These are phyloP conservation scores for Sugiyamaella chiloensis DNA, from an alignment of 805 yeast species.

Conservation along the genomic window DNA sequence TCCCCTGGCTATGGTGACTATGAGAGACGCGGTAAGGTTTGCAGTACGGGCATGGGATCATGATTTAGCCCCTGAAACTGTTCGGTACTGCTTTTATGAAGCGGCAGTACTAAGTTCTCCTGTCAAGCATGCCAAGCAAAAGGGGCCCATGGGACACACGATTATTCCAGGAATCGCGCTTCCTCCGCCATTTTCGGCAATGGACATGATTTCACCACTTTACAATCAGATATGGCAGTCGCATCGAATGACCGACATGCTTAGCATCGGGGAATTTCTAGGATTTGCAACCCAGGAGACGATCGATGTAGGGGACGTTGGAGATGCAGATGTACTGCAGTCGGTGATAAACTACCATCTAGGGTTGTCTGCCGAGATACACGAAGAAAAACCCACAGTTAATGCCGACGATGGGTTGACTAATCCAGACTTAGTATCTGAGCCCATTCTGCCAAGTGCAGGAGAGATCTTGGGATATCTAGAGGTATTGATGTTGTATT, in stretches of 20 bases:
- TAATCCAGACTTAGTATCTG: neutral
- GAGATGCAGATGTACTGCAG: slow-evolving; percentile 10
- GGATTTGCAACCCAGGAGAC: slow-evolving; percentile 5
- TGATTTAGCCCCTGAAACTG: slow-evolving; percentile 2
- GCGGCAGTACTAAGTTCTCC: slow-evolving; percentile 5
- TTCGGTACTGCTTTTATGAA: slow-evolving; percentile 8
- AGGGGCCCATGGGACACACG: neutral
- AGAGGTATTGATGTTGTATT: slow-evolving; percentile 5
- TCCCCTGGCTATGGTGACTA: slow-evolving; percentile 6
- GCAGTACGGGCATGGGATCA: slow-evolving; percentile 11
- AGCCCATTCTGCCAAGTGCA: slow-evolving; percentile 4
- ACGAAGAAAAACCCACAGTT: too few species aligned
- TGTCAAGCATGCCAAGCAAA: neutral
- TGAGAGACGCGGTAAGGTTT: slow-evolving; percentile 7
- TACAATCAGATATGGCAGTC: slow-evolving; percentile 13
- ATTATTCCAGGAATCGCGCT: neutral
- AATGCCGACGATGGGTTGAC: neutral
- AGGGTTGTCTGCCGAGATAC: slow-evolving; percentile 8
- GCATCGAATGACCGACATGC: slow-evolving; percentile 11
- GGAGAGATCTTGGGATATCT: slow-evolving; percentile 7
- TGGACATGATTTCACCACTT: slow-evolving; percentile 6
- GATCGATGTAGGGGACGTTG: slow-evolving; percentile 5
- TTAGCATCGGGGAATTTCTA: slow-evolving; percentile 2
- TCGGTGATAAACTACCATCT: slow-evolving; percentile 11
- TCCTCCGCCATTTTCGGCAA: neutral